Conservation (phyloP, 1,284 basidiomycete species). For the Golubevia sp. region DNA sequence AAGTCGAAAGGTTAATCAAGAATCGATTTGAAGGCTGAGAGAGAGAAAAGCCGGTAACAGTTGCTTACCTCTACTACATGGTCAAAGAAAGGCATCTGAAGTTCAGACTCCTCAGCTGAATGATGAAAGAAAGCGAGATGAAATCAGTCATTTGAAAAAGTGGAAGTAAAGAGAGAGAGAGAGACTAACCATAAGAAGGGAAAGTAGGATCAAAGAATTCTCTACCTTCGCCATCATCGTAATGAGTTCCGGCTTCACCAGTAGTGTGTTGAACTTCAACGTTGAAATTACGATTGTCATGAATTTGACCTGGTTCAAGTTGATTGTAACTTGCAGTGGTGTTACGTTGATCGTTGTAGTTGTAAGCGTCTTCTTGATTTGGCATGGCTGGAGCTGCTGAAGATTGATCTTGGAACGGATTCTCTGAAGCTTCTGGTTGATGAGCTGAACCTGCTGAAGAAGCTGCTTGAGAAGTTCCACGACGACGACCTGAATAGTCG, state of each 20-base stretch:
- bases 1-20: too few relatives aligned
- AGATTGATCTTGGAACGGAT: background rate
- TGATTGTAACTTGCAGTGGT: background rate
- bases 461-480: background rate
- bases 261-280: background rate
- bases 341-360: background rate
- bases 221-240: background rate
- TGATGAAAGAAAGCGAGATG: too few relatives aligned
- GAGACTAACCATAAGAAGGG: background rate
- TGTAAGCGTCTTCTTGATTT: background rate
- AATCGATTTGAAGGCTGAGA: too few relatives aligned
- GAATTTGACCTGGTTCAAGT: background rate
- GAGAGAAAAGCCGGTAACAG: too few relatives aligned
- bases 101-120: too few relatives aligned
- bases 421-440: background rate
- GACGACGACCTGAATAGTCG: background rate
- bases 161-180: background rate
- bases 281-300: background rate
- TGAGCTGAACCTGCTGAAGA: background rate
- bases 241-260: background rate
- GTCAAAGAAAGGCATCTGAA: conserved; percentile 37
- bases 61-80: conserved; percentile 30
- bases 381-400: background rate
- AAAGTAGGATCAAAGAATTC: background rate
- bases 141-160: too few relatives aligned